Conservation (phyloP, 2,329 filamentous ascomycete genomes). For the Pseudonectria buxi region DNA sequence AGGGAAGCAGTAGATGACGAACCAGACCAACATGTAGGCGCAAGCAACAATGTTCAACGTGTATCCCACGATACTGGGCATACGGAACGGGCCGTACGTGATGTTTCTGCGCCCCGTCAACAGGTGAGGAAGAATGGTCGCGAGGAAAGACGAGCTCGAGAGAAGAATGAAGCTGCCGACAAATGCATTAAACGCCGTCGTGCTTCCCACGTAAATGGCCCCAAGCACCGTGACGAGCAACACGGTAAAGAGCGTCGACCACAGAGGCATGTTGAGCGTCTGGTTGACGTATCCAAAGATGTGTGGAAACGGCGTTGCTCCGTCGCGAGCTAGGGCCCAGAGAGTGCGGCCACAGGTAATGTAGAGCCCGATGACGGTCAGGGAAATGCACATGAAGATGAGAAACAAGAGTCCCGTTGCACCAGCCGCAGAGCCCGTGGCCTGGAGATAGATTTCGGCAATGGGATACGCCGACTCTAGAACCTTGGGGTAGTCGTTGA, state of each 20-base stretch:
- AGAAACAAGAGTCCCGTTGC: constrained; percentile 43
- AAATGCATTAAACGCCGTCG: constrained; percentile 61
- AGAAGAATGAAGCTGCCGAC: constrained; percentile 43
- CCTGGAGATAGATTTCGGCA: constrained; percentile 58
- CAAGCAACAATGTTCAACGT: constrained; percentile 45
- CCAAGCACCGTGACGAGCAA: constrained; percentile 47
- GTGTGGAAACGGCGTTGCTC: constrained; percentile 28
- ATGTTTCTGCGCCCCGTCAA: constrained; percentile 32
- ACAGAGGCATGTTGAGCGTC: constrained; percentile 29
- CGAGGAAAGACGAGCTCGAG: constrained; percentile 43
- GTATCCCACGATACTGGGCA: constrained; percentile 42
- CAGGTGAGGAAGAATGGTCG: constrained; percentile 54
- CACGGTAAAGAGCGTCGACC: constrained; percentile 43
- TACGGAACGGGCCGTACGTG: constrained; percentile 50
- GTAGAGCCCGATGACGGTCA: constrained; percentile 30
- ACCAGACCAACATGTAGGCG: constrained; percentile 52
- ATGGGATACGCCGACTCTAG: constrained; percentile 52
- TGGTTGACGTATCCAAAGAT: constrained; percentile 24
- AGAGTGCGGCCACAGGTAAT: constrained; percentile 34
- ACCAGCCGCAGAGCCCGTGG: constrained; percentile 43
- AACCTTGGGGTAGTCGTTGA: constrained; percentile 47
- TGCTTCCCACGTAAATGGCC: constrained; percentile 58
- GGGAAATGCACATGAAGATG: constrained; percentile 30
- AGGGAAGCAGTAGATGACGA: constrained; percentile 59
- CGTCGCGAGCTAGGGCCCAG: constrained; percentile 35